Evolutionary conservation across 768 basidiomycete species (phyloP), one percentile per base, ranked within the genome.

Genomic region (Russula lepida): DNA sequence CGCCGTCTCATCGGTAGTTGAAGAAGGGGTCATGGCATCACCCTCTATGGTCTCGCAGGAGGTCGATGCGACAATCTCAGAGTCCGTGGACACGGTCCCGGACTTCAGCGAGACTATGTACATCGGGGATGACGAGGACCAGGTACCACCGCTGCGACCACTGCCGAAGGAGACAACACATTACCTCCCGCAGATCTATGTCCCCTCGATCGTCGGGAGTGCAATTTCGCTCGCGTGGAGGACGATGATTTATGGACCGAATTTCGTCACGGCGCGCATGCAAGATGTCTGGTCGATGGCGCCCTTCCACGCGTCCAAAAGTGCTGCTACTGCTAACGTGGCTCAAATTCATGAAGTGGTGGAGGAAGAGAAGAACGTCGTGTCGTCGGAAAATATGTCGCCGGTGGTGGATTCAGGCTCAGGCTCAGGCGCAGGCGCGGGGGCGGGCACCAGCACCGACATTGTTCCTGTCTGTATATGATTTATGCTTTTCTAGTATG

Each of bases 391-490:
- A 66, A 66, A 66, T 32, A 30, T 49, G 49, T 51, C 50, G 44
- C 54, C 63, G 44, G 9, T 37, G 44, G n/a, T 46, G 46, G 63
- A 49, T 41, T 41, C 64, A 23, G 67, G 47, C 55, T 64, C 35
- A 15, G 13, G 35, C 35, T 6, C 32, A 9, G 11, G 32, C 23
- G 35, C 51, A 58, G 32, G 54, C 44, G 62, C 15, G 5, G 46
- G 46, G 27, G 25, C 13, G 12, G 46, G 46, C 13, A 9, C 43
- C n/a, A 54, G 54, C 65, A 64, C 71, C 71, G 72, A 73, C 37
- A 69, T 73, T 64, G 70, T 72, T 71, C 76, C 75, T 77, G 78
- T 79, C 74, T 75, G 78, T 79, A 77, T 75, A 75, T 79, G 75
- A 77, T 74, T 67, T 77, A 73, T 69, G 70, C 66, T 65, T 59